Conservation (phyloP, 768 basidiomycete genomes). For the Pisolithus orientalis region DNA sequence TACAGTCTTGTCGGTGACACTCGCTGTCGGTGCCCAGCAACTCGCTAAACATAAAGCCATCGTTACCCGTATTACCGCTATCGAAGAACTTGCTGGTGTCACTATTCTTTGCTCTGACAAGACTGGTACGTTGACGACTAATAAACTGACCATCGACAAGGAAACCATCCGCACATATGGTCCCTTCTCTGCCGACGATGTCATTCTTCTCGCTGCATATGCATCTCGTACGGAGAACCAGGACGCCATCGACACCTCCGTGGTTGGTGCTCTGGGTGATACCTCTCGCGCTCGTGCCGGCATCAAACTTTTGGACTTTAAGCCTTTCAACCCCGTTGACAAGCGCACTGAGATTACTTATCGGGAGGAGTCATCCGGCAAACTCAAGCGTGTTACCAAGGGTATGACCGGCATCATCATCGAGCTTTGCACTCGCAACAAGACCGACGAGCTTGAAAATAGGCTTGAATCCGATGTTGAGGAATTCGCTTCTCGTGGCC, state of each 20-base stretch:
- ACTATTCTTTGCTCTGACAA: slow-evolving; percentile 99
- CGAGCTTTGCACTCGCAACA: slow-evolving; percentile 95
- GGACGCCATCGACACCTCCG: slow-evolving; percentile 91
- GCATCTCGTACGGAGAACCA: slow-evolving; percentile 98
- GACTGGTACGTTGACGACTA: slow-evolving; percentile 97
- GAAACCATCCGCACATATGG: slow-evolving; percentile 89
- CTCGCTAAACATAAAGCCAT: slow-evolving; percentile 99
- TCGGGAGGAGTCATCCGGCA: slow-evolving; percentile 89
- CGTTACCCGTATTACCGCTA: slow-evolving; percentile 98
- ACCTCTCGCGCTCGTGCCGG: slow-evolving; percentile 72
- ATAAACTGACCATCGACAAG: slow-evolving; percentile 97
- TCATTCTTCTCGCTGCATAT: slow-evolving; percentile 91
- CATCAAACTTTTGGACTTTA: slow-evolving; percentile 97
- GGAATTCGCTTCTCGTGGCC: slow-evolving; percentile 92
- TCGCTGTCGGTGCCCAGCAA: slow-evolving; percentile 98
- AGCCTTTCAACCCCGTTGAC: slow-evolving; percentile 99
- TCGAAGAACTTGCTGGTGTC: slow-evolving; percentile 96
- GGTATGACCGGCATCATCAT: slow-evolving; percentile 99
- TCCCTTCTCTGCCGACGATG: slow-evolving; percentile 81
- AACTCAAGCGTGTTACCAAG: slow-evolving; percentile 98
- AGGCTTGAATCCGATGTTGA: slow-evolving; percentile 92
- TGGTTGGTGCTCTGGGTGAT: slow-evolving; percentile 76
- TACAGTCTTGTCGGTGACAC: slow-evolving; percentile 95
- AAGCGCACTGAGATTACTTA: slow-evolving; percentile 99
- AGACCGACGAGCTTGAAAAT: slow-evolving; percentile 89